phyloP scores from a whole-genome alignment of 352 stramenopile genomes.

The Pythium insidiosum region DNA sequence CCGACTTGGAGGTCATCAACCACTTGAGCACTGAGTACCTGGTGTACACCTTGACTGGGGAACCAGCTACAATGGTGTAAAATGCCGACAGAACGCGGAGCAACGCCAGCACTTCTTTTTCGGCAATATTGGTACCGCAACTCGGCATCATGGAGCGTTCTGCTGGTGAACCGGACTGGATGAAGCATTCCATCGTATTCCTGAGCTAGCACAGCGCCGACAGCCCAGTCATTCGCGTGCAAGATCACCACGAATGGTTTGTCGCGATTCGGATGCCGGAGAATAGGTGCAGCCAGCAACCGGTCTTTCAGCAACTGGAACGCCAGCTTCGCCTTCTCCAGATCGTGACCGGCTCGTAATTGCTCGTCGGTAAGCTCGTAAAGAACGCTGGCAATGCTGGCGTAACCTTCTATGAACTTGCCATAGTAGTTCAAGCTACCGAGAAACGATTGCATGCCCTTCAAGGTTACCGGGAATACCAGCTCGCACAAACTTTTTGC shows the following conservation, averaged over 20 bases:
- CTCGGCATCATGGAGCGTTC: conserved; percentile 11
- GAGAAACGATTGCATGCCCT: too few relatives aligned
- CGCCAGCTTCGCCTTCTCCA: conserved; percentile 8
- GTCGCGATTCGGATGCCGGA: conserved; percentile 6
- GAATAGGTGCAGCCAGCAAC: conserved; percentile 7
- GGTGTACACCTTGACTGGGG: conserved; percentile 6
- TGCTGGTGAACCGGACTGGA: conserved; percentile 12
- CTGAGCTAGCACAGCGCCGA: conserved; percentile 19
- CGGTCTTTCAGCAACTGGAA: conserved; percentile 23
- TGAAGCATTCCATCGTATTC: conserved; percentile 15
- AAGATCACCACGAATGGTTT: conserved; percentile 15
- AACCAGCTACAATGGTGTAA: conserved; percentile 6
- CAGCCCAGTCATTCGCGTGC: conserved; percentile 14
- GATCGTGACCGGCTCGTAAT: conserved; percentile 3
- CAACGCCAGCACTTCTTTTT: conserved; percentile 14
- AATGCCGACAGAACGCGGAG: conserved; percentile 1
- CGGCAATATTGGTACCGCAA: conserved; percentile 6
- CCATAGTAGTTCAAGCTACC: too few relatives aligned
- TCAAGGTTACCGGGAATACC: too few relatives aligned
- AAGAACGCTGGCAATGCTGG: too few relatives aligned
- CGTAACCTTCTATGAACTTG: too few relatives aligned
- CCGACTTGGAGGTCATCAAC: conserved; percentile 6
- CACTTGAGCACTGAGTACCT: conserved; percentile 7
- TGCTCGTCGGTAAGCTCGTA: conserved; percentile 13
- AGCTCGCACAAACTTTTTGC: neutral